Evolutionary conservation across 176 grass and related monocot species (phyloP).

Genomic region (Oryza nivara): DNA sequence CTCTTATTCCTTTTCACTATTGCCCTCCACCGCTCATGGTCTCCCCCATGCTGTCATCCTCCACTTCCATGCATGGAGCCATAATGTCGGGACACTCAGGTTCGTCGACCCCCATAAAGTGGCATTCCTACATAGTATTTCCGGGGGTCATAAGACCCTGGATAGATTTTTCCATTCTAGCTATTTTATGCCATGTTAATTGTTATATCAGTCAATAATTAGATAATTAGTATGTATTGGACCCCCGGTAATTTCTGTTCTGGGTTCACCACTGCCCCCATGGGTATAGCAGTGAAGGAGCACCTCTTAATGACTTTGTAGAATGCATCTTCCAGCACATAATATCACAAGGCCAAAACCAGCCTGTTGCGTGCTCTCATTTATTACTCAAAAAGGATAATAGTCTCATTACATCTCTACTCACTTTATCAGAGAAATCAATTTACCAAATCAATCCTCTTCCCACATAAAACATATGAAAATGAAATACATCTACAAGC

Average conservation of each 20-base stretch:
- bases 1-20: neutral
- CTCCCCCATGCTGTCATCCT: neutral
- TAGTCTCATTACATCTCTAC: neutral
- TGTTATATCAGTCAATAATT: no score
- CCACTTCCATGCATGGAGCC: neutral
- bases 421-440: neutral
- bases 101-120: no score
- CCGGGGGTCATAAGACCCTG: no score
- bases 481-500: neutral
- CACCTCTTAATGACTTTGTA: no score
- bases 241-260: no score
- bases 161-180: no score
- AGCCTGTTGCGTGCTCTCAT: neutral
- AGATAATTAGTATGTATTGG: no score
- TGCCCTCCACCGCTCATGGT: neutral
- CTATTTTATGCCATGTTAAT: no score
- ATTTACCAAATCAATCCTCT: neutral
- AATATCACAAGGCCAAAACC: neutral
- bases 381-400: neutral
- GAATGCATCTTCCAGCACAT: neutral
- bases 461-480: neutral
- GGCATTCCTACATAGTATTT: no score
- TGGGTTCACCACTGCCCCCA: no score
- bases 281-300: neutral
- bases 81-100: neutral